Base-by-base conservation (phyloP, 164 flowering plant species). In the Vitis riparia region DNA sequence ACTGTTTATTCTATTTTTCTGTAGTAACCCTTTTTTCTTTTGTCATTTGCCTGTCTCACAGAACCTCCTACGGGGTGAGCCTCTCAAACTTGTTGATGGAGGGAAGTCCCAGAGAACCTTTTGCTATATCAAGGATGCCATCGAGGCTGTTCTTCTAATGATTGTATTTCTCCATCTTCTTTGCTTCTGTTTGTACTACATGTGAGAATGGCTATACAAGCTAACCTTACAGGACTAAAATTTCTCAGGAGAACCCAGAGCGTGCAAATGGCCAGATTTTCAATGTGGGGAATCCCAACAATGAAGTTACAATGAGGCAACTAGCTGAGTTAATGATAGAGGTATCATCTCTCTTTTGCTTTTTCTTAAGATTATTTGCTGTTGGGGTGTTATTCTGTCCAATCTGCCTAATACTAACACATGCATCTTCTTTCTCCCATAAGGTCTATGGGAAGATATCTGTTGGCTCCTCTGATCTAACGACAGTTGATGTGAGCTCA, bases 291-390 rank as follows among this genome's bases (percentile, higher is more conserved):
- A 92, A 92, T 74, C 97, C 97, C 3, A 70, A 91, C 83, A 92
- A 92, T 82, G 97, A 92, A 85, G 96, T 92, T 32, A 92, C 94
- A 23, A 96, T 91, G 48, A 82, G 86, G 82, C 97, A 92, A 79
- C 96, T 91, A 68, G 97, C 91, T 71, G 93, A 90, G 74, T 88
- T 92, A 94, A 92, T 92, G 97, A 84, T 90, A 11, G 76, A 90
- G 91, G 97, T 89, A 68, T 61, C 16, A 7, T 63, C 8, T 1
- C 10, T 65, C 53, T 8, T 59, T 59, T 12, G 13, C 55, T 53
- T 53, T 53, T 0, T 2, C 16, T 12, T 3, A 53, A 53, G 13
- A 53, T 4, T 12, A 53, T 0, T n/a, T 11, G 29, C 13, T 14
- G 32, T 14, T 8, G 68, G 56, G 5, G 44, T 37, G 0, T 37